Evolutionary conservation across 2,329 filamentous ascomycete genomes (phyloP), one percentile per base, ranked within the genome.

Genomic region (Chaetomiaceae sp.): DNA sequence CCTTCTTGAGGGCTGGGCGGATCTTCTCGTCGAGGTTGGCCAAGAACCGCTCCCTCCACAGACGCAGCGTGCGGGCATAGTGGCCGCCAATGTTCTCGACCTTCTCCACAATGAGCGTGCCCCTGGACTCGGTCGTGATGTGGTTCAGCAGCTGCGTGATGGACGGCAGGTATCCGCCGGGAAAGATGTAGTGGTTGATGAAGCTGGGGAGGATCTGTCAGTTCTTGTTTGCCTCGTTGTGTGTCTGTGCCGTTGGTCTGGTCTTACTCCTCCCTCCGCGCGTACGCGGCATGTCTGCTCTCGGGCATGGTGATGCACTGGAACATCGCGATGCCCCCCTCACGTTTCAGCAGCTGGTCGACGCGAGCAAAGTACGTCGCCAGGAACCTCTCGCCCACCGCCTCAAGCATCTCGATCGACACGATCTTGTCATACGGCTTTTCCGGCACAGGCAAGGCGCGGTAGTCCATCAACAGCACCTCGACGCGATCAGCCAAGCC

Each of bases 251-350:
- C 5, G n/a, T 15, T 9, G 12, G 14, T 0, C 3, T 6, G 4
- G 14, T 64, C 70, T 64, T 50, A 74, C 72, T 87, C 84, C 61
- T 84, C 79, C 3, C 76, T 74, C 56, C 75, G 79, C 15, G 78
- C 73, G 58, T 87, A 87, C 7, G 74, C 75, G 52, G 79, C 77
- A 59, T 86, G 83, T 42, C 82, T 73, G 32, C 73, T 68, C 58
- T 88, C 82, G 0, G 83, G 83, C 76, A 87, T 87, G 2, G 84
- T 88, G 58, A 87, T 88, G 63, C 83, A 86, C 62, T 88, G 84
- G 62, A 88, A 86, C 38, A 84, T 77, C 6, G 79, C 82, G 35
- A 86, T 75, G 1, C 83, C 79, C 3, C 79, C 80, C 14, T 83
- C 72, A 38, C 71, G 72, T 63, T 88, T 86, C 35, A 88, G 63